phyloP scores from a whole-genome alignment of 2,329 filamentous ascomycete species.

The Metarhizium anisopliae region DNA sequence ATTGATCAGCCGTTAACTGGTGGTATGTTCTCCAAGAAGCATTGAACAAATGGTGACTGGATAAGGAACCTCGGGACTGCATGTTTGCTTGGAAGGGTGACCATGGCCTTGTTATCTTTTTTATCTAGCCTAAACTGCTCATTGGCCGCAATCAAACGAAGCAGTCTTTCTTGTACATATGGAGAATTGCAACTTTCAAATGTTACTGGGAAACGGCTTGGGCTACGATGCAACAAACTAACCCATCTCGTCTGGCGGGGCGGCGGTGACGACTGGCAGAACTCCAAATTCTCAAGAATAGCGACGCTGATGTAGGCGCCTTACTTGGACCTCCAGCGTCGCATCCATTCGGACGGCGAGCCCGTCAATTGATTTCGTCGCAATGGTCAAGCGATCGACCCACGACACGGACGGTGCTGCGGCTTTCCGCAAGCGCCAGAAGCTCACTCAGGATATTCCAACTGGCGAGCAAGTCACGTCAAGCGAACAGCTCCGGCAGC shows the following conservation, averaged over 20 bases:
- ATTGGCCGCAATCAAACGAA: too few relatives aligned
- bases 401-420: conserved; percentile 29
- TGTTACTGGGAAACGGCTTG: too few relatives aligned
- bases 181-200: too few relatives aligned
- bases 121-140: too few relatives aligned
- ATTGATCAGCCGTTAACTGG: too few relatives aligned
- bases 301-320: conserved; percentile 4
- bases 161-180: too few relatives aligned
- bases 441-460: conserved; percentile 46
- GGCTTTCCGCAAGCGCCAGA: conserved; percentile 43
- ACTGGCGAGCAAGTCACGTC: conserved; percentile 54
- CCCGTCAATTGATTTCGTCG: background rate
- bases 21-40: too few relatives aligned
- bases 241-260: conserved; percentile 16
- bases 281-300: conserved; percentile 23
- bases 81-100: too few relatives aligned
- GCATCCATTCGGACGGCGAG: conserved; percentile 1
- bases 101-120: too few relatives aligned
- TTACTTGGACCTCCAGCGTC: background rate
- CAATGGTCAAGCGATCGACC: conserved; percentile 37
- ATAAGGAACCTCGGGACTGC: too few relatives aligned
- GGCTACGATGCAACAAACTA: background rate
- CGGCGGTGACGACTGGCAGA: conserved; percentile 25
- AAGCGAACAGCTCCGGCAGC: conserved; percentile 56
- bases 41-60: too few relatives aligned